Base-by-base conservation (phyloP, 768 basidiomycete species). In the Lactarius psammicola region DNA sequence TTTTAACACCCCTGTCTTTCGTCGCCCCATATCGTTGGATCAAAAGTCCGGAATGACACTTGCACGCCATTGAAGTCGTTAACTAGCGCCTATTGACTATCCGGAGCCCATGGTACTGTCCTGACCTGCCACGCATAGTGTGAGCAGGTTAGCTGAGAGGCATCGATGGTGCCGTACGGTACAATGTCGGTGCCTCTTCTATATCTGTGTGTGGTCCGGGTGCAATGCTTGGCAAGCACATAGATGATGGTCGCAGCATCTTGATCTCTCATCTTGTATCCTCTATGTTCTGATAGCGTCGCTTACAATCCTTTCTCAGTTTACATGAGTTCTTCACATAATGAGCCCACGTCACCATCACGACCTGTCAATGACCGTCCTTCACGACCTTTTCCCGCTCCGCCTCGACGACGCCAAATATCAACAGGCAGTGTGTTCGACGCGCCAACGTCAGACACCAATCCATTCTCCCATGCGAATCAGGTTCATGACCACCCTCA, bases 401-500 rank as follows among this genome's bases (percentile, higher is more conserved):
- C 66, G 0, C 61, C 66, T 0, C 66, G 66, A 55, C 66, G 66
- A 59, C 68, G 68, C 7, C 68, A 69, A 58, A 17, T 33, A 10
- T 68, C 68, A 17, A 36, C 46, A n/a, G 56, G 62, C 15, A 46
- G 46, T 13, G 36, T 60, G 26, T 68, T 68, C 53, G 69, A 70
- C 56, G 53, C 63, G 5, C 69, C 70, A 49, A 71, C 66, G 2
- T 68, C 70, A 10, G 70, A 69, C 62, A 65, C 61, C 13, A 69
- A 69, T 56, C 70, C 69, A 26, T 71, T 70, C 40, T 20, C 31
- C 18, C 69, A 23, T n/a, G 33, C 61, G n/a, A 56, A 56, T 18
- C 57, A 49, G 23, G 34, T 30, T 36, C 51, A 70, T 13, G 63
- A 68, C 26, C 53, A 40, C 42, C 60, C 59, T 2, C 69, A 68